These are phyloP conservation scores for Cyberlindnera xishuangbannaensis DNA, from an alignment of 805 yeast genomes.

Conservation along the genomic window DNA sequence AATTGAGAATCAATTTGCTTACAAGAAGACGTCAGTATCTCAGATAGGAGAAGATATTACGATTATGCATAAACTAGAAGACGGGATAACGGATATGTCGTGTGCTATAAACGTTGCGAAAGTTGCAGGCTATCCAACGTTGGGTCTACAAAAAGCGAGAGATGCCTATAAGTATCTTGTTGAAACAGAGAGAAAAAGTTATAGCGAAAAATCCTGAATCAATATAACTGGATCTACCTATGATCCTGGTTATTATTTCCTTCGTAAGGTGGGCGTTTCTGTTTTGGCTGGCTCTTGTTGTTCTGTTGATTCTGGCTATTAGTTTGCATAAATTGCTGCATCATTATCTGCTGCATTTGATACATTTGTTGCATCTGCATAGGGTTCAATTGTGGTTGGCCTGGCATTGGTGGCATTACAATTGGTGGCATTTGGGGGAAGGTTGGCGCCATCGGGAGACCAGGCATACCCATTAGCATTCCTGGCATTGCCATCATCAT, in stretches of 20 bases:
- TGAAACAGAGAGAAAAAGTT: too few species aligned
- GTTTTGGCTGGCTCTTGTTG: too few species aligned
- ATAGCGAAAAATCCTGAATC: too few species aligned
- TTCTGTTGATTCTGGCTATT: constrained; percentile 12
- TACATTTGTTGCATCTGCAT: constrained; percentile 26
- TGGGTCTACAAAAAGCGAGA: constrained; percentile 10
- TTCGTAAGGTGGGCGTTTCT: too few species aligned
- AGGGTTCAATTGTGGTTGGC: constrained; percentile 14
- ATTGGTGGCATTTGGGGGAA: constrained; percentile 1
- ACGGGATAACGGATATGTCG: constrained; percentile 88
- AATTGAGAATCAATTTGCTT: constrained; percentile 73
- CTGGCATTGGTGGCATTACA: constrained; percentile 3
- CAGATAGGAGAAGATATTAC: constrained; percentile 54
- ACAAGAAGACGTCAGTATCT: constrained; percentile 46
- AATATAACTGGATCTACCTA: too few species aligned
- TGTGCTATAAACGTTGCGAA: constrained; percentile 98
- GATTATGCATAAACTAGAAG: constrained; percentile 77
- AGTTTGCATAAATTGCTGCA: constrained; percentile 25
- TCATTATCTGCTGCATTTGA: constrained; percentile 25
- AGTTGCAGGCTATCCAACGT: constrained; percentile 78
- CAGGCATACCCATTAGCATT: constrained; percentile 4
- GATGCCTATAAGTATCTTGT: constrained; percentile 8
- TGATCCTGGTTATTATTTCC: too few species aligned
- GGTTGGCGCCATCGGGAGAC: constrained; percentile 1
- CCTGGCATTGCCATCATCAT: constrained; percentile 4